A percentile compares a stretch with the other conserved stretches of the same genome.
These are phyloP conservation scores for Claviceps sp. DNA, from an alignment of 2,329 filamentous ascomycete species.

Conservation along the genomic window DNA sequence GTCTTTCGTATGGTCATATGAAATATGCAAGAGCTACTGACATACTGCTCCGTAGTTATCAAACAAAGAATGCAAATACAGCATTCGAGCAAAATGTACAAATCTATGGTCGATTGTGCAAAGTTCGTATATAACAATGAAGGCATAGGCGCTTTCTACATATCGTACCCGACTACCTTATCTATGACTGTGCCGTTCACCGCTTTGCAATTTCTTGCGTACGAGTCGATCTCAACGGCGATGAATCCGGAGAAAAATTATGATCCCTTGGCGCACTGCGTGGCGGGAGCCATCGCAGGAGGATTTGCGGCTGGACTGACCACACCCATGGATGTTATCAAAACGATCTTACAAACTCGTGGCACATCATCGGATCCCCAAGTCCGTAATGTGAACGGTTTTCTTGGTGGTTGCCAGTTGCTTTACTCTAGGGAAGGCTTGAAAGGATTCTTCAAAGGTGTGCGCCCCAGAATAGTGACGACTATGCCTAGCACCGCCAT, in stretches of 20 bases:
- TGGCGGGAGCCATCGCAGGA: constrained; percentile 82
- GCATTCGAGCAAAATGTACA: constrained; percentile 77
- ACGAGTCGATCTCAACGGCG: constrained; percentile 87
- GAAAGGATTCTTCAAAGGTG: constrained; percentile 81
- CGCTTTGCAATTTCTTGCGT: constrained; percentile 90
- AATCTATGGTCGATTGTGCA: constrained; percentile 76
- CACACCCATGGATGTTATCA: constrained; percentile 94
- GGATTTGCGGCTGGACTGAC: constrained; percentile 88
- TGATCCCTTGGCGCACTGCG: constrained; percentile 86
- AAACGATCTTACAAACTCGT: constrained; percentile 90
- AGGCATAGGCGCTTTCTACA: constrained; percentile 85
- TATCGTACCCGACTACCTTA: constrained; percentile 94
- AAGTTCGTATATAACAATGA: constrained; percentile 76
- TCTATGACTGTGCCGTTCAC: constrained; percentile 99
- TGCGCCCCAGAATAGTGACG: constrained; percentile 81
- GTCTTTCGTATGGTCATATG: background rate
- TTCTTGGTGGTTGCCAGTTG: constrained; percentile 65
- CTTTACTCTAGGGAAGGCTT: constrained; percentile 75
- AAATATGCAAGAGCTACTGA: background rate
- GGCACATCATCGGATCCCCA: constrained; percentile 72
- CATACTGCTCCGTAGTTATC: constrained; percentile 51
- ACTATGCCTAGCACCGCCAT: constrained; percentile 99
- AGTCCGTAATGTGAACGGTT: constrained; percentile 70
- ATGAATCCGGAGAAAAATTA: constrained; percentile 82
- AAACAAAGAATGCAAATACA: constrained; percentile 99